Evolutionary conservation across 768 basidiomycete species (phyloP), one percentile per base, ranked within the genome.

Genomic region (Paxillus involutus): DNA sequence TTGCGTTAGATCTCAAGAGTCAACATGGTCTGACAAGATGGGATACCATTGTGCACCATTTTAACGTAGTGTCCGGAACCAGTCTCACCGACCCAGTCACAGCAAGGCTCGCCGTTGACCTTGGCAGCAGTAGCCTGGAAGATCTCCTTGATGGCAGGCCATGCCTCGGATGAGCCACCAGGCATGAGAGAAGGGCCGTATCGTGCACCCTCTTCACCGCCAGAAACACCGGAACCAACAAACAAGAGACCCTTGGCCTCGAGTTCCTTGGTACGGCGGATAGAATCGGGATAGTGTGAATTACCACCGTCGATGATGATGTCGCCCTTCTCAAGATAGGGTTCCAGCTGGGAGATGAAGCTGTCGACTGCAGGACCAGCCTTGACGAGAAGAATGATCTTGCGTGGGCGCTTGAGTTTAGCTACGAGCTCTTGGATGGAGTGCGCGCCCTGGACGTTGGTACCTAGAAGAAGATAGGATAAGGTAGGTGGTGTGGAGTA

Each of bases 261-360:
- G 65, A 98, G 87, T 69, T 96, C 94, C 70, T 91, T 76, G 65
- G 87, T 81, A 67, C 97, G 92, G 65, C 97, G 94, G 75, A 95
- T 95, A 35, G 93, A 91, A 73, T 99, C 97, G 57, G 97, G 97
- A 79, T 91, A 99, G 75, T 98, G 94, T 43, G 96, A 98, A 78
- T 99, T 99, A 66, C 97, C 97, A 65, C 97, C 97, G 73, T 99
- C 97, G 63, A 99, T 98, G 80, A 99, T 83, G 79, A 99, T 98
- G 75, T 99, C 97, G 63, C 97, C 97, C 67, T 85, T 73, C 71
- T 98, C 95, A 62, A 99, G 89, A 72, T 88, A 76, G 51, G 96
- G 94, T 56, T 81, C 82, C 56, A 98, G 88, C 74, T 93, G 90
- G 19, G 75, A 65, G 74, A 99, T 99, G 77, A 98, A 98, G 68